Conservation (phyloP, 352 stramenopile genomes). For the Pythium phragmitis region DNA sequence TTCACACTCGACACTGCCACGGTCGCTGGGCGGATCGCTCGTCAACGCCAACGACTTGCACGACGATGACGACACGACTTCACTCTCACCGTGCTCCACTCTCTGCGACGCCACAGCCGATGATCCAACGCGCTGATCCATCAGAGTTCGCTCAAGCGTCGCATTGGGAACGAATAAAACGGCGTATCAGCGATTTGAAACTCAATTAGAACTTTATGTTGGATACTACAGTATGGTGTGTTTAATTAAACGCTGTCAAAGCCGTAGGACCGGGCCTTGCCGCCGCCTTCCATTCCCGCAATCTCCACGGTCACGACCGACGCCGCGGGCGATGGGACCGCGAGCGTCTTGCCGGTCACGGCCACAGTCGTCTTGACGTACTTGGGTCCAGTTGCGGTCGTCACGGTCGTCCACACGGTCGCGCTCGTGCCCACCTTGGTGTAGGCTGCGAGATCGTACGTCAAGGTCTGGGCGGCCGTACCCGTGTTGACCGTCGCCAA, state of each 20-base stretch:
- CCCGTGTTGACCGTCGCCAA: slow-evolving; percentile 46
- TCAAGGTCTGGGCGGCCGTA: slow-evolving; percentile 29
- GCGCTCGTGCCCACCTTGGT: slow-evolving; percentile 29
- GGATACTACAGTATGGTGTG: too few relatives aligned
- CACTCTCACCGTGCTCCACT: background rate
- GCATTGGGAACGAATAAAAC: background rate
- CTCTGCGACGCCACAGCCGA: background rate
- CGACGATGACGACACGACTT: background rate
- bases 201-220: too few relatives aligned
- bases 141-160: background rate
- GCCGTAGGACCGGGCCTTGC: background rate
- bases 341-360: slow-evolving; percentile 33
- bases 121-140: background rate
- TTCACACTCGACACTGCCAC: background rate
- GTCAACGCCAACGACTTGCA: slow-evolving; percentile 2
- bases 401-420: slow-evolving; percentile 50
- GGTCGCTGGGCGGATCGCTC: background rate
- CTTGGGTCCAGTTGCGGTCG: slow-evolving; percentile 28
- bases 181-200: too few relatives aligned
- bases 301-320: slow-evolving; percentile 53
- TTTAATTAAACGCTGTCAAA: background rate
- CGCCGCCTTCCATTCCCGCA: slow-evolving; percentile 14
- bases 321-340: slow-evolving; percentile 30
- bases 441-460: slow-evolving; percentile 43
- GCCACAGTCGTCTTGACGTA: slow-evolving; percentile 33